Evolutionary conservation across 306 rosid species (phyloP), one percentile per base, ranked within the genome.

Genomic region (Pyrus communis): DNA sequence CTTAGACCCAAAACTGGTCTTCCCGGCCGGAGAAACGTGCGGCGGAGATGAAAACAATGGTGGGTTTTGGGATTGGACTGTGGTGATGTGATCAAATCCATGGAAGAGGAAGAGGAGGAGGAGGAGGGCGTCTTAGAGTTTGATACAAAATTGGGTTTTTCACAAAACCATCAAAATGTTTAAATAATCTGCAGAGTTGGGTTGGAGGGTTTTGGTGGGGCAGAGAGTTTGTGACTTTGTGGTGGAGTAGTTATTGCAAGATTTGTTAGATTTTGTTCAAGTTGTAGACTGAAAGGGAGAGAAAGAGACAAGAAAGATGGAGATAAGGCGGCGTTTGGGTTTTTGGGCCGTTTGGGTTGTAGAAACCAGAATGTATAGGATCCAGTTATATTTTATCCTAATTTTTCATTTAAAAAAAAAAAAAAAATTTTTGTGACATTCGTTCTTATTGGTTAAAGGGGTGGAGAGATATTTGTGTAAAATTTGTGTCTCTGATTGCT

Each of bases 71-170:
- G 85, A 78, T 85, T 77, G 82, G 85, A 75, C 1, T 86, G 77
- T 1, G 82, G 91, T 17, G 91, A 86, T 9, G 84, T 83, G 79
- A 89, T 78, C 79, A 89, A 78, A 74, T 88, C 93, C 98, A 89
- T 93, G 75, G 51, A 12, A 19, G 46, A 42, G 75, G 40, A 11
- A 4, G 33, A 30, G 5, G 30, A 17, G 21, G 35, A 33, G 38
- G n/a, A 46, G 25, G 31, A 43, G 19, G 42, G 62, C 17, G 21
- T 75, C 72, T 69, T 9, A 12, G 61, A 59, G 21, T 18, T 22
- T 65, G 35, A 58, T 59, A 35, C 57, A 38, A 30, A 73, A 27
- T 40, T 23, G 38, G 45, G 38, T 58, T 59, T 59, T 40, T 23
- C 23, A 59, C 68, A 73, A 22, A 38, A 73, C 23, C 4, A n/a